A percentile compares a stretch with the other conserved stretches of the same genome.
Conservation (phyloP, 163 green algal genomes). For the Scenedesmus sp. region DNA sequence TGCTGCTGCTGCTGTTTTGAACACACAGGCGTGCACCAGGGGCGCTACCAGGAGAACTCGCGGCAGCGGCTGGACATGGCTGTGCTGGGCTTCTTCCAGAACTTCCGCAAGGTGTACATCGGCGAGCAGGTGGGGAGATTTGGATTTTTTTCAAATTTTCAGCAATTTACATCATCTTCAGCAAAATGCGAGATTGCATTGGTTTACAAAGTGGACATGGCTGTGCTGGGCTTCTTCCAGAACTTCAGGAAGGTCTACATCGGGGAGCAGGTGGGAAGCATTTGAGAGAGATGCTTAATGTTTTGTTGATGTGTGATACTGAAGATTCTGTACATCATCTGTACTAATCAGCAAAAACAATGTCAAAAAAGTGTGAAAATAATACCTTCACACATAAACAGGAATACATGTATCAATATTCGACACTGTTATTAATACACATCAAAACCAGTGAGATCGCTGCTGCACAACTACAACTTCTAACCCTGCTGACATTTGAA, state of each 20-base stretch:
- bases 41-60: slow-evolving; percentile 78
- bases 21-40: background rate
- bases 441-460: too few relatives aligned
- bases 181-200: background rate
- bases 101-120: slow-evolving; percentile 97
- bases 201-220: slow-evolving; percentile 78
- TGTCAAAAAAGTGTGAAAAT: too few relatives aligned
- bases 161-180: too few relatives aligned
- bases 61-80: slow-evolving; percentile 94
- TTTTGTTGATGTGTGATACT: background rate
- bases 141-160: too few relatives aligned
- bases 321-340: background rate
- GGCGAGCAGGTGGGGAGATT: slow-evolving; percentile 86
- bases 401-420: too few relatives aligned
- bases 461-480: too few relatives aligned
- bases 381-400: too few relatives aligned
- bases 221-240: slow-evolving; percentile 95
- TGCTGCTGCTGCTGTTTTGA: background rate
- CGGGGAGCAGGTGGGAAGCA: slow-evolving; percentile 85
- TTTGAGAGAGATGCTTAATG: background rate
- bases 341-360: too few relatives aligned
- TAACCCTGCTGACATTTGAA: too few relatives aligned
- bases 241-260: slow-evolving; percentile 97
- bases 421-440: too few relatives aligned
- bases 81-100: slow-evolving; percentile 95